Conservation (phyloP, 345 rosid species). For the Salix koriyanagi region DNA sequence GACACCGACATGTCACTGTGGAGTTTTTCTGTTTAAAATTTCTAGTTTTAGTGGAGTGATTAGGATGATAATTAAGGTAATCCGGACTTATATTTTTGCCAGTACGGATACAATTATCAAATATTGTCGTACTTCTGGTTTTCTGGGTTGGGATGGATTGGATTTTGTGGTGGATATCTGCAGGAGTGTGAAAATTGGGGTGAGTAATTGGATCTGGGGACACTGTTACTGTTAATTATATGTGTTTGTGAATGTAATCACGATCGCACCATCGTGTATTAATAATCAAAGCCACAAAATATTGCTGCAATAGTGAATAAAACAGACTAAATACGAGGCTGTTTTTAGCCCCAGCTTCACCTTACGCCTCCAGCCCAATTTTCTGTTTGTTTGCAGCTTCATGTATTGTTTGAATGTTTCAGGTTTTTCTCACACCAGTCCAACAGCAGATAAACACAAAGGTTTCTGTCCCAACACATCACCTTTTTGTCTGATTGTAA, state of each 20-base stretch:
- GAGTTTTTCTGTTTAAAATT: slow-evolving; percentile 36
- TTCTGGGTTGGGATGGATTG: not conserved
- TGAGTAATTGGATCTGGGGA: not conserved
- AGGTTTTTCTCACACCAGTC: too few species aligned
- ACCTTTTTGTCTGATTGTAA: too few species aligned
- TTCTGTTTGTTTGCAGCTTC: not conserved
- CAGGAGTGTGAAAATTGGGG: not conserved
- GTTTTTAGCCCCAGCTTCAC: not conserved
- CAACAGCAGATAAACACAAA: not conserved
- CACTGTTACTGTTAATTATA: not conserved
- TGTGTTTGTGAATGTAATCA: not conserved
- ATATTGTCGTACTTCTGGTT: not conserved
- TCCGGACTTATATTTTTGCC: not conserved
- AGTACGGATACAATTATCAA: not conserved
- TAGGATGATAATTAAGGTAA: not conserved
- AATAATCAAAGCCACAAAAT: not conserved
- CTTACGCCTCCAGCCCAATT: not conserved
- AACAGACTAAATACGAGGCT: not conserved
- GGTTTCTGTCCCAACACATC: too few species aligned
- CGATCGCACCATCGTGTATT: not conserved
- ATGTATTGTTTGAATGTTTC: too few species aligned
- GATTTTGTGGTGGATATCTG: not conserved
- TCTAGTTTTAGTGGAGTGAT: too few species aligned
- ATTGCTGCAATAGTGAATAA: not conserved
- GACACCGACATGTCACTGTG: slow-evolving; percentile 52